These are phyloP conservation scores for Phytophthora pinifolia DNA, from an alignment of 352 stramenopile genomes.

Conservation along the genomic window DNA sequence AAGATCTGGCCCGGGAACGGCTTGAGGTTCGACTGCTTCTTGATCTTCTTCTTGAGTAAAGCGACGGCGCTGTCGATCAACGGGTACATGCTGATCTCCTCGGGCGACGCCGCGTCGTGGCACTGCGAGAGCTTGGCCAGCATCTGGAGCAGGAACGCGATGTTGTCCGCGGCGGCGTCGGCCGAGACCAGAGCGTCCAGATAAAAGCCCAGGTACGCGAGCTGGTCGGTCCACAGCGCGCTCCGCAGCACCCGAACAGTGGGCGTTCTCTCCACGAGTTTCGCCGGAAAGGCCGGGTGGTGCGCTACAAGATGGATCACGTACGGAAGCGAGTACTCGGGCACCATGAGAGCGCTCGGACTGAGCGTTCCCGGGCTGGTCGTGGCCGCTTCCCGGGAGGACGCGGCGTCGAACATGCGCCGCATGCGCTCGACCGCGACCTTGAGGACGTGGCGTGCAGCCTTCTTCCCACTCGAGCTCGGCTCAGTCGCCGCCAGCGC, in stretches of 20 bases:
- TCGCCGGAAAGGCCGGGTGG: constrained; percentile 63
- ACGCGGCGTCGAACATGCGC: constrained; percentile 64
- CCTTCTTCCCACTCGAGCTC: constrained; percentile 56
- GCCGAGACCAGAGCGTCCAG: constrained; percentile 66
- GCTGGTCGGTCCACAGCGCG: constrained; percentile 60
- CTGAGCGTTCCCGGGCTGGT: constrained; percentile 11
- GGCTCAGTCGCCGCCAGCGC: constrained; percentile 63
- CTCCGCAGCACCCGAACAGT: constrained; percentile 28
- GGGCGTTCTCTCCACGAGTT: constrained; percentile 33
- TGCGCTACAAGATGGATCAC: constrained; percentile 84
- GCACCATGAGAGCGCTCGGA: constrained; percentile 66
- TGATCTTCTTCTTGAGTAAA: constrained; percentile 83
- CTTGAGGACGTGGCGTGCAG: constrained; percentile 44
- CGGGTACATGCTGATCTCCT: constrained; percentile 54
- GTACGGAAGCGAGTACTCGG: constrained; percentile 81
- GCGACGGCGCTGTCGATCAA: constrained; percentile 57
- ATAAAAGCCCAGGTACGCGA: constrained; percentile 69
- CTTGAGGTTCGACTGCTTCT: constrained; percentile 84
- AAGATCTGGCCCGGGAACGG: constrained; percentile 84
- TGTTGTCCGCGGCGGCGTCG: constrained; percentile 68
- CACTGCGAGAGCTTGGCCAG: constrained; percentile 73
- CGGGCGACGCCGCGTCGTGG: constrained; percentile 52
- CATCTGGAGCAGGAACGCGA: constrained; percentile 85
- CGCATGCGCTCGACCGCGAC: constrained; percentile 74
- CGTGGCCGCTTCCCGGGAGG: constrained; percentile 23